Evolutionary conservation across 768 basidiomycete genomes (phyloP).

Genomic region (Trametopsis cervina): DNA sequence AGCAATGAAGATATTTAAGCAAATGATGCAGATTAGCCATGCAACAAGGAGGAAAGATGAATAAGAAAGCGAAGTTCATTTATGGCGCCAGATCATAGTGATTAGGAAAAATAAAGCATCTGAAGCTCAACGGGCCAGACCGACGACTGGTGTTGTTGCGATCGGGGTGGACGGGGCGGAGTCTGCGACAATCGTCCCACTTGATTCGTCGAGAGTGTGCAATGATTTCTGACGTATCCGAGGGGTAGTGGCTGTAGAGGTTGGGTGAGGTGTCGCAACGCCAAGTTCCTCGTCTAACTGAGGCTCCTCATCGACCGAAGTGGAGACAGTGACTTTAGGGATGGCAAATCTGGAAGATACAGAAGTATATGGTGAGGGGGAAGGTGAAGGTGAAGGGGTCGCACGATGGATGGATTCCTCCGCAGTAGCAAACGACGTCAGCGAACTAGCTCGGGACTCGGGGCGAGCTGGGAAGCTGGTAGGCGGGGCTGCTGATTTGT

Average conservation of each 20-base stretch:
- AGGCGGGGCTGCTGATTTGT: background rate
- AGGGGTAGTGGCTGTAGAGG: conserved; percentile 5
- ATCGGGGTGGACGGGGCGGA: no score
- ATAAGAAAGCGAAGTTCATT: no score
- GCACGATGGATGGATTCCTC: conserved; percentile 14
- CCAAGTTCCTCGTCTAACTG: background rate
- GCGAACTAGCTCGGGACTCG: conserved; percentile 21
- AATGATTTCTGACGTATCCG: background rate
- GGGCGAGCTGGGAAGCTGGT: conserved; percentile 10
- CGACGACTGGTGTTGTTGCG: no score
- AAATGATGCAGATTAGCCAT: no score
- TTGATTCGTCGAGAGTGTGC: no score
- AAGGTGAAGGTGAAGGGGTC: conserved; percentile 1
- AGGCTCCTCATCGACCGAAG: background rate
- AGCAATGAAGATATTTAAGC: no score
- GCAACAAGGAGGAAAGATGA: no score
- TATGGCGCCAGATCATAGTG: no score
- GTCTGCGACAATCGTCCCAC: no score
- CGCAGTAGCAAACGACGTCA: conserved; percentile 21
- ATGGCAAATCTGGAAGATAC: background rate
- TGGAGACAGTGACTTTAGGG: background rate
- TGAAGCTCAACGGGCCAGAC: no score
- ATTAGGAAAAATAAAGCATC: no score
- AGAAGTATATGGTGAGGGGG: conserved; percentile 2
- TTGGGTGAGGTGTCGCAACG: background rate